Evolutionary conservation across 2,329 filamentous ascomycete genomes (phyloP), one percentile per base, ranked within the genome.

Genomic region (Catunica adiposa): DNA sequence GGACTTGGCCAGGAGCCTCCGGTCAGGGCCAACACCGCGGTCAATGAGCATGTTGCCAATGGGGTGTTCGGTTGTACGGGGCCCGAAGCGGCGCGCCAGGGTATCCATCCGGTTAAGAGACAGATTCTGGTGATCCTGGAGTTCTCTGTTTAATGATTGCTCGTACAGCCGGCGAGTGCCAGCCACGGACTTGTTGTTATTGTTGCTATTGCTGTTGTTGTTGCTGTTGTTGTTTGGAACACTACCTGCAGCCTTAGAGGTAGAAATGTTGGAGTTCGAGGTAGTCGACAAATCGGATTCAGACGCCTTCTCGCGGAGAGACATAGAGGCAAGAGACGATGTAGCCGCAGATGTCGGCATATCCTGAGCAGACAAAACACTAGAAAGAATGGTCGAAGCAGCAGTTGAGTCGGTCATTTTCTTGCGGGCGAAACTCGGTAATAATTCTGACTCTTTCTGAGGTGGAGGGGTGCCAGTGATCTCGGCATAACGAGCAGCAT

Each of bases 71-170:
- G 76, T 73, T 1, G 78, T 80, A 29, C 75, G 69, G 20, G 71
- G 68, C 26, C 74, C 66, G 53, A 68, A 62, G 60, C 83, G 81
- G 57, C 82, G 79, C 25, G 81, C 81, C 53, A 94, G 71, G 0
- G 82, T 89, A 62, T 95, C 89, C 44, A 95, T 77, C 42, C 88
- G 78, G n/a, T 80, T 82, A 60, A 92, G 68, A 0, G 86, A 80
- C 1, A 85, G 86, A 2, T 78, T 77, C 63, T 90, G 88, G 61
- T 92, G 84, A 56, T 89, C 86, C 52, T 89, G 83, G 11, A 86
- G 74, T 59, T 92, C 83, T 62, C 89, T 83, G 52, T 82, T 84
- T 15, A 94, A 71, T 0, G 84, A 84, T 60, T 87, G 86, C 60
- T 94, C 89, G 63, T 95, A 96, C 1, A 95, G 72, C 47, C 88